Base-by-base conservation (phyloP, 257 asterid genomes). In the Scutellaria baicalensis region DNA sequence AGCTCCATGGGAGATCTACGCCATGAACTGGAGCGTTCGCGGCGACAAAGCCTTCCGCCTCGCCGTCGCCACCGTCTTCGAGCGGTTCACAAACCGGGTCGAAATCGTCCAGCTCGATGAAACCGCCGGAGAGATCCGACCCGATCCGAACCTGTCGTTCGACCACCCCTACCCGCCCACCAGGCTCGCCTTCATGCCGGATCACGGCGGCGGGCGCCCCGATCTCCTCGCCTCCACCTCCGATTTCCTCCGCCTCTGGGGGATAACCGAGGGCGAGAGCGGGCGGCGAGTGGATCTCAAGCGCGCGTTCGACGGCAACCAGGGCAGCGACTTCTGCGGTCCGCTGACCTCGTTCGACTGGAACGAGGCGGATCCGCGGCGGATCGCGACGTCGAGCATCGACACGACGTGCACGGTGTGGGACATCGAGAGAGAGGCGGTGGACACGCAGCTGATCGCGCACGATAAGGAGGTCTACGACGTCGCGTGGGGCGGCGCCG, bases 381-480 rank as follows among this genome's bases (percentile, higher is more conserved):
- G 95, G 31, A 86, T 91, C 17, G 97, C 89, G 33, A 91, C 97
- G 0, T 85, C 92, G 6, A 90, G 95, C 62, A 86, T 90, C 21
- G 97, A 90, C 65, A 88, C 93, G 0, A 88, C 97, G 44, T 90
- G 95, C 21, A 90, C 97, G 43, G 81, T 90, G 35, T 90, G 97
- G 97, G 95, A 90, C 62, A 81, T 90, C 38, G 97, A 90, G 75
- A 84, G 80, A 61, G 97, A 90, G 69, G 80, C 85, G 1, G 93
- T 90, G 16, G 96, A 91, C 45, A 91, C 97, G 33, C 96, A 91
- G 80, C 73, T 88, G 7, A 91, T 91, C 39, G 97, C 97, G 6
- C 97, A 91, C 69, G 96, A 91, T 66, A 89, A 89, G 84, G 97
- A 91, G 90, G 97, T 91, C 17, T 87, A 89, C 64, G 97, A 91